Evolutionary conservation across 805 yeast genomes (phyloP), one percentile per base, ranked within the genome.

Genomic region (Saccharomycopsis lassenensis): DNA sequence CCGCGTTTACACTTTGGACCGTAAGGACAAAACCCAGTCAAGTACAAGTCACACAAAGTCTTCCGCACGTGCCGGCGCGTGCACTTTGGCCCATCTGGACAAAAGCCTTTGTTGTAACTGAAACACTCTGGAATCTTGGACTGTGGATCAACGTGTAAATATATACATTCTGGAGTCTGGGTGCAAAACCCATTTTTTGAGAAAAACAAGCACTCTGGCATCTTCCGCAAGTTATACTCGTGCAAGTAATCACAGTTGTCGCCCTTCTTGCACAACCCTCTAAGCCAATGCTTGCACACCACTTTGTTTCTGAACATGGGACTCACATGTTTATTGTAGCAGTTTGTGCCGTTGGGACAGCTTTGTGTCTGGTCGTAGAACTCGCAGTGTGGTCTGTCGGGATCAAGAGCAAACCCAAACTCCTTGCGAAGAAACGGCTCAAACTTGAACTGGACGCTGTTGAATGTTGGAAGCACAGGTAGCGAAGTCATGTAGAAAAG

Each of bases 221-320:
- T 89, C 58, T 83, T 85, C 42, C 94, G 67, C 48, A 91, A 61
- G 52, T 91, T 89, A 52, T 87, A 87, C 54, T 91, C 99, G 58
- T 91, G 99, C 30, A 91, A 60, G 51, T 84, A 91, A 62, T 91
- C 99, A 58, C 99, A 91, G 47, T 83, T 84, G 48, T 86, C 94
- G 34, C 93, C 94, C 63, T 89, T 89, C 60, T 91, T 91, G 59
- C 99, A 91, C 24, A 91, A 69, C 0, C 99, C 99, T 46, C 96
- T 71, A 24, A 91, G 71, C 99, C 98, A 91, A 63, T 91, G 96
- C 65, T 91, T 89, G 56, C 98, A 91, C 4, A 91, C 98, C 36
- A 91, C 43, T 55, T 80, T 78, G 55, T 78, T 78, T 36, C 69
- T 64, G 51, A 72, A 74, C 31, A 68, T 69, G 35, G 71, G 75